Conservation (phyloP, 345 rosid species). For the Raphanus sativus region DNA sequence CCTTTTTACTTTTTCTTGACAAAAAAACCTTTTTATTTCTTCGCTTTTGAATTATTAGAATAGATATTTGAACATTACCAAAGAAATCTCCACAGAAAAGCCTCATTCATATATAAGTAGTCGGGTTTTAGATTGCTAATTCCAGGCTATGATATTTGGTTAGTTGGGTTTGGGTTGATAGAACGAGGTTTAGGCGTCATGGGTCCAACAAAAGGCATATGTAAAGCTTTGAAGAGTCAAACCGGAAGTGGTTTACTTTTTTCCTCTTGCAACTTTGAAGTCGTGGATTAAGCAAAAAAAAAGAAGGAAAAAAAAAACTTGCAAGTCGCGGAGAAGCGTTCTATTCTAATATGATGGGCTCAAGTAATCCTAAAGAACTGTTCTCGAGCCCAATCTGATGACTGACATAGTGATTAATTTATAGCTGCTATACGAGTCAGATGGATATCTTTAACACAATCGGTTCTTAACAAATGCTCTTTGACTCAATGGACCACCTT, state of each 20-base stretch:
- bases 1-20: background rate
- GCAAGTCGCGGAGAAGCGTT: background rate
- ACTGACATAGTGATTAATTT: background rate
- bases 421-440: background rate
- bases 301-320: background rate
- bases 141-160: background rate
- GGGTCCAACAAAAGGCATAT: background rate
- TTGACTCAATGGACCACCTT: conserved; percentile 1
- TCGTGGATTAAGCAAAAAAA: too few relatives aligned
- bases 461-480: background rate
- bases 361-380: background rate
- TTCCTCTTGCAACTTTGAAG: too few relatives aligned
- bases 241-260: too few relatives aligned
- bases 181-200: background rate
- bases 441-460: background rate
- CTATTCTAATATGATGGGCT: background rate
- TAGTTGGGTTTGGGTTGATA: background rate
- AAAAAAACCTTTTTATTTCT: background rate
- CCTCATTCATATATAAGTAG: background rate
- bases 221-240: too few relatives aligned
- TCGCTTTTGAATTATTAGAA: background rate
- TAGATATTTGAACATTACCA: background rate
- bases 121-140: background rate
- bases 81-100: background rate
- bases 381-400: background rate